Evolutionary conservation across 2,329 filamentous ascomycete genomes (phyloP), one percentile per base, ranked within the genome.

Genomic region (Aspergillus sclerotialis): DNA sequence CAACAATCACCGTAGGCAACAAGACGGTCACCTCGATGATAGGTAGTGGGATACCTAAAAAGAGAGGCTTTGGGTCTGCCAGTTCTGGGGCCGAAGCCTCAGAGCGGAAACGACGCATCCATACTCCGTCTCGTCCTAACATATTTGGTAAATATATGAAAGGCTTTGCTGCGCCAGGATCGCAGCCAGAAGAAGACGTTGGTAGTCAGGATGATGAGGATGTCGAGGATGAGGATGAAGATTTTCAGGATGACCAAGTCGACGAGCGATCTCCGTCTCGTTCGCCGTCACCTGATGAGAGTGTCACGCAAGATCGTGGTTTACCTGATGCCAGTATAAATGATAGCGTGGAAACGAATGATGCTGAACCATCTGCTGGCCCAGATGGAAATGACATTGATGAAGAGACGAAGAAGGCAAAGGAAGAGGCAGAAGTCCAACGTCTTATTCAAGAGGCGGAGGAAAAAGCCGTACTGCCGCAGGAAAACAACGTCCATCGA

Each of bases 1-100:
- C 84, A 13, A 85, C 82, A 2, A 84, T 90, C 30, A 88, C 82
- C 0, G 76, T 90, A 35, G 84, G 83, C 2, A 70, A 80, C 41
- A 73, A 71, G 29, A 85, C 80, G 0, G 70, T 78, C 4, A 81
- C 76, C 0, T 80, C 78, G 13, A 70, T 78, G 19, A 71, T 87
- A 44, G 81, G 82, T 1, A 73, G 68, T 32, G 67, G 73, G 32
- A 52, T 67, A 4, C 51, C 58, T 16, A 54, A 45, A 16, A 65
- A 59, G 40, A 50, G 55, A 35, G 50, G 54, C 18, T 52, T 54
- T 1, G 55, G 55, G 18, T 44, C 50, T 28, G 38, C 47, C 15
- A 44, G 43, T 16, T 40, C 48, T n/a, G 31, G 26, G 3, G 42
- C 36, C 21, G 37, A 44, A 6, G 26, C 38, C 19, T 36, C 60